These are phyloP conservation scores for Pythium rishiriense DNA, from an alignment of 352 stramenopile species.

Conservation along the genomic window DNA sequence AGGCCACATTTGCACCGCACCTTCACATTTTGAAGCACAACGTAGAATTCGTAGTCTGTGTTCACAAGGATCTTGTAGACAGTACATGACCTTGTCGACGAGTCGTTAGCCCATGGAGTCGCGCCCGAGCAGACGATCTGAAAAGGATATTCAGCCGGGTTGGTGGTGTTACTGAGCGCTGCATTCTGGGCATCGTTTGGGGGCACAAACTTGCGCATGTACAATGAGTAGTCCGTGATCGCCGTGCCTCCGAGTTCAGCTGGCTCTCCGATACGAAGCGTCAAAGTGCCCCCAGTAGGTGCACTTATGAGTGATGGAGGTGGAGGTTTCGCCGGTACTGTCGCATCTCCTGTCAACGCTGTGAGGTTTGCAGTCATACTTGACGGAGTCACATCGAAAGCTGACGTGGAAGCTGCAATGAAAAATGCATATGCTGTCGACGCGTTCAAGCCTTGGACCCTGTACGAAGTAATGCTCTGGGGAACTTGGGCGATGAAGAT, in stretches of 20 bases:
- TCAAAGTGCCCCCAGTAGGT: constrained; percentile 35
- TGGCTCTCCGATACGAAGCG: constrained; percentile 33
- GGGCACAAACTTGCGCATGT: constrained; percentile 25
- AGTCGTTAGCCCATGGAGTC: constrained; percentile 8
- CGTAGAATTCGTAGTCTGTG: constrained; percentile 53
- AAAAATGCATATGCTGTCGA: constrained; percentile 39
- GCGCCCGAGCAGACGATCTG: constrained; percentile 19
- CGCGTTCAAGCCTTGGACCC: constrained; percentile 32
- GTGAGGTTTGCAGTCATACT: constrained; percentile 12
- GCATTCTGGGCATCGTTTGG: too few species aligned
- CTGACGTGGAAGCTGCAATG: constrained; percentile 26
- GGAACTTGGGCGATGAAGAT: constrained; percentile 1
- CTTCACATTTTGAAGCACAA: constrained; percentile 37
- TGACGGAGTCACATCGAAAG: constrained; percentile 23
- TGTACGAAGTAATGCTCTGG: neutral
- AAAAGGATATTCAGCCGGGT: constrained; percentile 12
- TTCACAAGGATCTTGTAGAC: constrained; percentile 37
- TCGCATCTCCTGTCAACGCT: constrained; percentile 27
- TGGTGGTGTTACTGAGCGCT: neutral
- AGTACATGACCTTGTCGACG: constrained; percentile 28
- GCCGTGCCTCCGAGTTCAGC: constrained; percentile 38
- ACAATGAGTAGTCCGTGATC: constrained; percentile 37
- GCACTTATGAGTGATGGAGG: neutral
- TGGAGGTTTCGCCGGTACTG: constrained; percentile 27
- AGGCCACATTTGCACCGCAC: constrained; percentile 21